These are phyloP conservation scores for Hippophae rhamnoides DNA, from an alignment of 306 rosid species.

Conservation along the genomic window DNA sequence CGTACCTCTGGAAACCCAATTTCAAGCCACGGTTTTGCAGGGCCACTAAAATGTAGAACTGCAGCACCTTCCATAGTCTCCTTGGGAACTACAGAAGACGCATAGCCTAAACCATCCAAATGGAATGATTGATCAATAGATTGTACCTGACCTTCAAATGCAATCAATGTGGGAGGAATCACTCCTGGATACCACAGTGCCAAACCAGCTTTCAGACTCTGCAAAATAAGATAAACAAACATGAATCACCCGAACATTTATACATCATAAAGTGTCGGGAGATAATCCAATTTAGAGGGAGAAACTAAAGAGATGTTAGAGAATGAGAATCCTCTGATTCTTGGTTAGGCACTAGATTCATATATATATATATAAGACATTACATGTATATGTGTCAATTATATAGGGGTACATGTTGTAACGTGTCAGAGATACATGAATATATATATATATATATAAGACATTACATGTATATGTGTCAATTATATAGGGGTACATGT, in stretches of 20 bases:
- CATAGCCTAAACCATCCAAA: slow-evolving; percentile 53
- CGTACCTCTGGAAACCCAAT: slow-evolving; percentile 68
- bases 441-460: no score
- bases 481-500: no score
- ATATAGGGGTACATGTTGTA: no score
- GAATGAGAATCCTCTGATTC: no score
- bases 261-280: no score
- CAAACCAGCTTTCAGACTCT: slow-evolving; percentile 55
- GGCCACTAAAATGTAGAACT: slow-evolving; percentile 81
- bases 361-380: no score
- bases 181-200: slow-evolving; percentile 71
- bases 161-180: slow-evolving; percentile 61
- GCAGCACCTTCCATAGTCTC: slow-evolving; percentile 48
- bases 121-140: slow-evolving; percentile 61
- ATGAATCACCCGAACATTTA: background rate
- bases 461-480: no score
- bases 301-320: no score
- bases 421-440: no score
- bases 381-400: no score
- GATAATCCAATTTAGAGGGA: no score
- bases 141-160: slow-evolving; percentile 70
- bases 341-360: no score
- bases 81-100: slow-evolving; percentile 21
- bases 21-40: slow-evolving; percentile 95
- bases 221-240: slow-evolving; percentile 11